Conservation (phyloP, 805 yeast genomes). For the Ogataea minuta region DNA sequence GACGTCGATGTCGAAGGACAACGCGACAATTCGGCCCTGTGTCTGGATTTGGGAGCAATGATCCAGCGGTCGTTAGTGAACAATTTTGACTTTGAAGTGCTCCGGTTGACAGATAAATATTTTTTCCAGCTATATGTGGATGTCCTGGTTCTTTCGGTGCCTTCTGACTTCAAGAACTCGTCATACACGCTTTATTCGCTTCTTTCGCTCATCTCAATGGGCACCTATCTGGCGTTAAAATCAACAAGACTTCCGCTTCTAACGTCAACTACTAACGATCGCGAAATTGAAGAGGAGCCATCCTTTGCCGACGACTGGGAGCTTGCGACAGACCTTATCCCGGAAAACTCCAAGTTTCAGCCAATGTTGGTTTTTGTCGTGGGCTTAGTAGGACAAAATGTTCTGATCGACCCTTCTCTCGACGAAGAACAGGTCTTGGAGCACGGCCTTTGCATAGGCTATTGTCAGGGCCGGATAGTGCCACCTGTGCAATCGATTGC, state of each 20-base stretch:
- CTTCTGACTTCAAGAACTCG: constrained; percentile 34
- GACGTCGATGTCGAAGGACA: constrained; percentile 80
- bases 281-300: constrained; percentile 81
- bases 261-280: constrained; percentile 62
- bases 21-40: constrained; percentile 75
- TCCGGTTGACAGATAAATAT: constrained; percentile 70
- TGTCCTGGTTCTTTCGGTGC: constrained; percentile 70
- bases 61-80: constrained; percentile 52
- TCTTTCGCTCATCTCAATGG: constrained; percentile 68
- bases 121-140: constrained; percentile 78
- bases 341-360: constrained; percentile 39
- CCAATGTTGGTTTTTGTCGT: constrained; percentile 79
- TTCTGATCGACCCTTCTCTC: constrained; percentile 81
- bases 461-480: constrained; percentile 62
- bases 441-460: constrained; percentile 74
- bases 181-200: constrained; percentile 68
- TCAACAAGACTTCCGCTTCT: constrained; percentile 74
- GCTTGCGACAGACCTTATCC: constrained; percentile 47
- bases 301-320: constrained; percentile 89
- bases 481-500: constrained; percentile 75
- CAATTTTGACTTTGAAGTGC: constrained; percentile 50
- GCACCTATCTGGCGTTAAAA: constrained; percentile 76
- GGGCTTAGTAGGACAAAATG: constrained; percentile 68
- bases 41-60: constrained; percentile 59
- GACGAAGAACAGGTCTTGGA: constrained; percentile 88